Evolutionary conservation across 2,329 filamentous ascomycete genomes (phyloP), one percentile per base, ranked within the genome.

Genomic region (Dothidotthia symphoricarpi): DNA sequence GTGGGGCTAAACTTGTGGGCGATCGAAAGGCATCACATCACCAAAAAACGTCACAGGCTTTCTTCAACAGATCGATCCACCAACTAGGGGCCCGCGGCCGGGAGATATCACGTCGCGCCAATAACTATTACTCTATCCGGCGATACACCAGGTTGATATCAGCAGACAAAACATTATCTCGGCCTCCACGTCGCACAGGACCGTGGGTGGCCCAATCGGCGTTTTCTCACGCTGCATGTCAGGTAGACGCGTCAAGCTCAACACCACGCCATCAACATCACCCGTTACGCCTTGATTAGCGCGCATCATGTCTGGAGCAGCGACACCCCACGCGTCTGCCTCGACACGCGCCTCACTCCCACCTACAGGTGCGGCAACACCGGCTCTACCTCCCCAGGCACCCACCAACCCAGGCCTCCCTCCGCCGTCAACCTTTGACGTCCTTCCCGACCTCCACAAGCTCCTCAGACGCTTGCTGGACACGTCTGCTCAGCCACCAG

Each of bases 391-490:
- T 34, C 40, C 47, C 29, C 44, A 55, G 19, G 36, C 55, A 25
- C 29, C 53, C 33, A 39, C 76, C 59, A 70, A 79, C 41, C 76
- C 83, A 22, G 70, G 78, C 3, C 81, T 84, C 39, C 85, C 93
- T 46, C 79, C 86, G 33, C 86, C 90, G 17, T 84, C 90, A 66
- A 81, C 82, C 33, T 88, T 96, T 70, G 90, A 95, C 72, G 81
- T 88, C 53, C 78, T 95, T 36, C 88, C 89, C 16, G 82, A 89
- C 58, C 80, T 96, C 36, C 83, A 88, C 58, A 76, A 82, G 42
- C 80, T 95, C 51, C 81, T 96, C 45, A 75, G 81, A 50, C 86
- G 86, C 34, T 78, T 96, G 13, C 80, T 86, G 52, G 74, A 69
- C 17, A 57, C 53, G 53, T 71, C 58, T 63, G 69, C 51, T 7